These are phyloP conservation scores for Didymella keratinophila DNA, from an alignment of 2,329 filamentous ascomycete species.

Conservation along the genomic window DNA sequence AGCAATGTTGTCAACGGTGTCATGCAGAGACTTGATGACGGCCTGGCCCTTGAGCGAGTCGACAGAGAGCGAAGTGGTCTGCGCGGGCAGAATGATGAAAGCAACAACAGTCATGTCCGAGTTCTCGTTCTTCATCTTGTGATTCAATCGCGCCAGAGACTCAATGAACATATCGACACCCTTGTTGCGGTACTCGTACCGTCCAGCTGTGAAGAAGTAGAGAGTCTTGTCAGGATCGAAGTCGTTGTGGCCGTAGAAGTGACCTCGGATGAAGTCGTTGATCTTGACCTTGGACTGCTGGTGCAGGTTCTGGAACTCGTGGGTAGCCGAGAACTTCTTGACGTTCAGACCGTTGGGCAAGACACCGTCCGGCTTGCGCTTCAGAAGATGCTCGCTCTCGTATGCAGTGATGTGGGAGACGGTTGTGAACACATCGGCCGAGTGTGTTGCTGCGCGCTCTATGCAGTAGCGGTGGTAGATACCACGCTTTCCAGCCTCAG, in stretches of 20 bases:
- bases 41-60: conserved; percentile 96
- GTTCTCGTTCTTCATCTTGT: conserved; percentile 82
- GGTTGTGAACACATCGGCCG: conserved; percentile 96
- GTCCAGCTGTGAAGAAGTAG: conserved; percentile 95
- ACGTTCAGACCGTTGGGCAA: conserved; percentile 97
- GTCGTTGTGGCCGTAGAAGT: conserved; percentile 98
- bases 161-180: conserved; percentile 99
- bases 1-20: conserved; percentile 93
- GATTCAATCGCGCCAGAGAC: conserved; percentile 91
- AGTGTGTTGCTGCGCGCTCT: conserved; percentile 89
- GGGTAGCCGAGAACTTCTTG: conserved; percentile 96
- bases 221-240: conserved; percentile 96
- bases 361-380: conserved; percentile 96
- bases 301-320: conserved; percentile 98
- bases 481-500: conserved; percentile 94
- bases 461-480: conserved; percentile 99
- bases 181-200: conserved; percentile 98
- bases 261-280: conserved; percentile 95
- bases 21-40: conserved; percentile 93
- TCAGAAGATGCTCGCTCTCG: conserved; percentile 95
- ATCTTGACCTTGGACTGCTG: conserved; percentile 98
- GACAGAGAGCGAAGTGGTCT: conserved; percentile 92
- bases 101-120: conserved; percentile 95
- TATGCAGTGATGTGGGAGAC: conserved; percentile 99
- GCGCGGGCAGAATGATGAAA: conserved; percentile 98